Evolutionary conservation across 805 yeast genomes (phyloP), one percentile per base, ranked within the genome.

Genomic region (Saturnispora kantuleensis): DNA sequence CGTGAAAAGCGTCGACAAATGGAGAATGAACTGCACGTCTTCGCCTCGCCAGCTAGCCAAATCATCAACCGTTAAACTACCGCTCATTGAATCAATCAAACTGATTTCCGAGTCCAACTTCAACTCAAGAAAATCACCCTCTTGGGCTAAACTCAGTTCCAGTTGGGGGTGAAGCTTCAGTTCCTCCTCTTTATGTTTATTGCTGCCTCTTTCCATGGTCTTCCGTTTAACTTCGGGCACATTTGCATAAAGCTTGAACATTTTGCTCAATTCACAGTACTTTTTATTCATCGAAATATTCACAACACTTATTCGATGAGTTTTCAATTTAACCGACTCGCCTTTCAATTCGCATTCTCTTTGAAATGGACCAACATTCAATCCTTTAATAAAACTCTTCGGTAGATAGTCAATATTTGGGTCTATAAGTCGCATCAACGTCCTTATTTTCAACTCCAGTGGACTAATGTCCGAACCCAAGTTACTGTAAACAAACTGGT

Each of bases 191-290:
- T 56, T 55, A 58, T 83, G 89, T 4, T 64, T 64, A 29, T 52
- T 53, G 5, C 61, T 55, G 0, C 90, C 90, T 10, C 62, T 50
- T 2, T 46, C 45, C 67, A 81, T 70, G 2, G 71, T 68, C 3
- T 48, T 51, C 4, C 71, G 71, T 17, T 59, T 59, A 30, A 52
- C 56, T 2, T 53, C 53, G 2, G 40, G 26, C 10, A 39, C 45
- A 5, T 70, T 62, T 16, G 69, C 63, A 51, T 73, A 82, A 0
- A 77, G 55, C 18, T 69, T 67, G 55, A 76, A 83, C 47, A 71
- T 68, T 15, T 64, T 68, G 35, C 77, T 63, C 38, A 83, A 60
- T 58, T 84, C 90, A 64, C 93, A 84, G 84, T 87, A 83, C 12
- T 69, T 60, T 30, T 72, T 67, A 13, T 37, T 37, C 0, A 81